Evolutionary conservation across 75 land plant species (phyloP), one percentile per base, ranked within the genome.

Genomic region (Sequoia sempervirens): DNA sequence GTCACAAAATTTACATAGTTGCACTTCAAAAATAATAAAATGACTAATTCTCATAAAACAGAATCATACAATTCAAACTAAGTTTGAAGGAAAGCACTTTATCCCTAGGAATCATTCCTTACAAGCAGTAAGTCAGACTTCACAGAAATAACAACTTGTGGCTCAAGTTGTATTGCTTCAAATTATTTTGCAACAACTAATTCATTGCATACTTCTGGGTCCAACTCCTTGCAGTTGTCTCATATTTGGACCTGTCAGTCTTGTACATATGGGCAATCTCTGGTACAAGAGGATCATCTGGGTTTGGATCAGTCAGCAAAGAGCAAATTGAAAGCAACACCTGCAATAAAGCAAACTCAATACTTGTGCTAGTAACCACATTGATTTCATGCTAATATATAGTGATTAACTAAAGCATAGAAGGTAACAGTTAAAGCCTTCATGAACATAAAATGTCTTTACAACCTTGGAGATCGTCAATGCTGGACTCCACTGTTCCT

Each of bases 401-500:
- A 2, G 73, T 32, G 3, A 70, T 23, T 4, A 5, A 61, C 26
- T 9, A 30, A 32, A 70, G 32, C 36, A 70, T 70, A 70, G 13
- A 70, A 11, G 13, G 2, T 70, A 70, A 70, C 5, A 30, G 13
- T 10, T n/a, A 30, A 4, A 70, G 73, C 14, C 73, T 70, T 70
- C 12, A 11, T 2, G 32, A 70, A 11, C 14, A 70, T 11, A 28
- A 32, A 70, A 32, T 28, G 15, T 2, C 12, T 70, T 70, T 32
- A 30, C 73, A 70, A 70, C 91, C 85, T 89, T 89, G 36, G 91
- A 89, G 32, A 89, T 89, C 36, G 91, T 89, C 82, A 89, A 80
- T 34, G 91, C 91, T 69, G 91, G 91, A 75, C 91, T 89, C 91
- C 91, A 89, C 81, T 89, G 90, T 45, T 89, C 91, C 91, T 89